These are phyloP conservation scores for Astrocystis sublimbata DNA, from an alignment of 495 filamentous ascomycete species.

Conservation along the genomic window DNA sequence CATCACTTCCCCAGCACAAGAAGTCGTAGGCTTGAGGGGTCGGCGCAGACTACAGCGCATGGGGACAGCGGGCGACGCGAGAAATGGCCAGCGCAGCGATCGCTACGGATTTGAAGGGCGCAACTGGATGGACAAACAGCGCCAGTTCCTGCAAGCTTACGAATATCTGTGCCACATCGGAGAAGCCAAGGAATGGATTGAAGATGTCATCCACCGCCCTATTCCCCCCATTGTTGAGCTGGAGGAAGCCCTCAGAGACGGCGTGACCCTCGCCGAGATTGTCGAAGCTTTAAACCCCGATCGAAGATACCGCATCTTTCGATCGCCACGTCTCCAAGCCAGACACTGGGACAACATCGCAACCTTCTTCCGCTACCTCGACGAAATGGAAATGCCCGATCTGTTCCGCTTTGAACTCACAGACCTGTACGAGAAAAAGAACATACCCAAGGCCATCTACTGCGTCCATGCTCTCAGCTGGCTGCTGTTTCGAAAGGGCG, in stretches of 20 bases:
- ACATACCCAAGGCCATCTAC: constrained; percentile 98
- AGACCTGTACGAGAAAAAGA: constrained; percentile 99
- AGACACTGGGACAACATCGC: constrained; percentile 98
- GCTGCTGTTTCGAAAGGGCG: constrained; percentile 90
- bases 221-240: constrained; percentile 96
- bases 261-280: constrained; percentile 94
- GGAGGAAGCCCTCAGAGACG: constrained; percentile 90
- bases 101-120: constrained; percentile 74
- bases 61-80: constrained; percentile 49
- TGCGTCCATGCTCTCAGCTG: constrained; percentile 97
- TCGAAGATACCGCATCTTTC: constrained; percentile 77
- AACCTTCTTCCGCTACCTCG: constrained; percentile 87
- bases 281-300: constrained; percentile 85
- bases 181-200: constrained; percentile 99
- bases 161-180: constrained; percentile 99
- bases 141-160: constrained; percentile 95
- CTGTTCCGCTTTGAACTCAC: constrained; percentile 98
- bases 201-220: constrained; percentile 83
- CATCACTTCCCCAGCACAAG: constrained; percentile 69
- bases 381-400: constrained; percentile 91
- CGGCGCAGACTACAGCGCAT: constrained; percentile 78
- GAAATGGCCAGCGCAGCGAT: constrained; percentile 50
- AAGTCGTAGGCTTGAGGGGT: constrained; percentile 85
- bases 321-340: constrained; percentile 79
- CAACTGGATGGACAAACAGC: constrained; percentile 98